Percentiles rank a stretch among this genome's conserved stretches.
phyloP scores from a whole-genome alignment of 306 rosid species.

The Arachis hypogaea region DNA sequence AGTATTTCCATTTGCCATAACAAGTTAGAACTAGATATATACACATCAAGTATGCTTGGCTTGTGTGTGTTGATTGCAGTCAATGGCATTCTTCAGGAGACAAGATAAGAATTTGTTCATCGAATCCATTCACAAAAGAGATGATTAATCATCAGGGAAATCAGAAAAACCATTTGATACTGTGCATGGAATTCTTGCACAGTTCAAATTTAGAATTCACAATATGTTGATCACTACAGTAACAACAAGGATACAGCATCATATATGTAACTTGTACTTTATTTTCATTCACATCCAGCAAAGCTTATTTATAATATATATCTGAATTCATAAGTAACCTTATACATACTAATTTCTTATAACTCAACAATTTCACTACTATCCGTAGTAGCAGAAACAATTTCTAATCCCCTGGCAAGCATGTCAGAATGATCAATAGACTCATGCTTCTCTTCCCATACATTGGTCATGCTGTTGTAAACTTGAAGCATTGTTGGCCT shows the following conservation, averaged over 20 bases:
- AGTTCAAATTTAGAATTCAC: too few species aligned
- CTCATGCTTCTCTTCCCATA: background rate
- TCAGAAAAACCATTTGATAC: background rate
- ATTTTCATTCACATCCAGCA: background rate
- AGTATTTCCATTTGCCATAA: too few species aligned
- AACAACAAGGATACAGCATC: background rate
- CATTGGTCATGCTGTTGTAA: constrained; percentile 25
- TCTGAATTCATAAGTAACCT: background rate
- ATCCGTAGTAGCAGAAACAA: background rate
- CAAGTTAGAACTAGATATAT: too few species aligned
- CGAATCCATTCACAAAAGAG: too few species aligned
- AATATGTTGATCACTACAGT: too few species aligned
- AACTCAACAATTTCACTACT: background rate
- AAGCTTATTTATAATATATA: too few species aligned
- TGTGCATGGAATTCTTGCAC: background rate
- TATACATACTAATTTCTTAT: background rate
- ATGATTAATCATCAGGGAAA: too few species aligned
- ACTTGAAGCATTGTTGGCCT: constrained; percentile 53
- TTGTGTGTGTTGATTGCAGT: too few species aligned
- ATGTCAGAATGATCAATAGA: background rate
- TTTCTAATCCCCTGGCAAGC: background rate
- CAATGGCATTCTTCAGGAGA: too few species aligned
- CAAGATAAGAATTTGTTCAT: too few species aligned
- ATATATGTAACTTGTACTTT: background rate
- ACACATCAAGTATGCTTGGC: too few species aligned